Conservation (phyloP, 176 grass and related monocot genomes). For the Cenchrus americanus region DNA sequence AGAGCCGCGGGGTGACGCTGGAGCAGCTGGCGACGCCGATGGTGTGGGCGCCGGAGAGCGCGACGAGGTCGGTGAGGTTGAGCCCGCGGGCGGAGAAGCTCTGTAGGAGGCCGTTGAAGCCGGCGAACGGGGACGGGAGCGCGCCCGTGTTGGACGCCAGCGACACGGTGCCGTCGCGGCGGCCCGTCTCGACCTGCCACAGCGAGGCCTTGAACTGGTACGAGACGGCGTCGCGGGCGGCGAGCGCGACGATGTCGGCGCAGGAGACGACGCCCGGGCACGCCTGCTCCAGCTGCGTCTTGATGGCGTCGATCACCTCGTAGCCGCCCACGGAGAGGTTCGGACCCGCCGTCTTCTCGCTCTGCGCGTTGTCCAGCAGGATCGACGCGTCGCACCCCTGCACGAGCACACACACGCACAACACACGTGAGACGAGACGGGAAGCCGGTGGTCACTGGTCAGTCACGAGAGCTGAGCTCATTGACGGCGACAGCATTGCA, state of each 20-base stretch:
- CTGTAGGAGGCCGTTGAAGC: constrained; percentile 4
- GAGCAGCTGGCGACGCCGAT: constrained; percentile 61
- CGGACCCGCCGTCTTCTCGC: constrained; percentile 60
- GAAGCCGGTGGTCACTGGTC: not conserved
- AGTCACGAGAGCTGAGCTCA: not conserved
- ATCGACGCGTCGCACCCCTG: constrained; percentile 75
- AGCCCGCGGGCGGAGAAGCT: constrained; percentile 49
- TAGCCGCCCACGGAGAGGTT: constrained; percentile 59
- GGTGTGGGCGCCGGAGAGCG: constrained; percentile 63
- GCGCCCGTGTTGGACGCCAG: constrained; percentile 37
- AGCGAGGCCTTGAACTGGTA: constrained; percentile 55
- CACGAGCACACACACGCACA: not conserved
- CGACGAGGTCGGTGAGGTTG: constrained; percentile 54
- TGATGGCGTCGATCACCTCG: constrained; percentile 80
- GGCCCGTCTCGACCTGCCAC: constrained; percentile 63
- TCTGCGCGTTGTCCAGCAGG: constrained; percentile 54
- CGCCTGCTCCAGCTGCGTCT: constrained; percentile 44
- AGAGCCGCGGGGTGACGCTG: constrained; percentile 52
- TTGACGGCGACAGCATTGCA: too few species aligned
- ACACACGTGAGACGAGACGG: too few species aligned
- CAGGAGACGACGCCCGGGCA: constrained; percentile 60
- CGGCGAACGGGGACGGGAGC: constrained; percentile 42
- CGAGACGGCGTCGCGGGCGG: constrained; percentile 64
- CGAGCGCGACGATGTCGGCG: constrained; percentile 61
- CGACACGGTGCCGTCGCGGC: constrained; percentile 51